These are phyloP conservation scores for Parachaetomium inaequale DNA, from an alignment of 495 filamentous ascomycete genomes.

Conservation along the genomic window DNA sequence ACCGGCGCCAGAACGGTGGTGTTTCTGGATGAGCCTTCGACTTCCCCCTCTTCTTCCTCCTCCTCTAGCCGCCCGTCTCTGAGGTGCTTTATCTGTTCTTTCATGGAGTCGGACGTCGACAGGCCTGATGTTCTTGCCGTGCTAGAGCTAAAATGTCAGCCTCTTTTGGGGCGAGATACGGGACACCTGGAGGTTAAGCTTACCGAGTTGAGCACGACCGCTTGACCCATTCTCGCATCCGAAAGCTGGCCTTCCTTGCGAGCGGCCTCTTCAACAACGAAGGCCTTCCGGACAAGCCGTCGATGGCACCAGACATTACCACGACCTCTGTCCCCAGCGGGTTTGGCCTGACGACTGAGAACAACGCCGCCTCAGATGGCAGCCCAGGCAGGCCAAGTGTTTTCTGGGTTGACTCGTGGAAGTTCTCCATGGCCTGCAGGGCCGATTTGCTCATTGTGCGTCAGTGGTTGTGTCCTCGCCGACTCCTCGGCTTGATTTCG, in stretches of 20 bases:
- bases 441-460: too few species aligned
- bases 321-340: background rate
- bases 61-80: constrained; percentile 31
- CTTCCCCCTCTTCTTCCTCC: too few species aligned
- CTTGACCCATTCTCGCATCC: constrained; percentile 31
- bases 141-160: background rate
- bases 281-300: constrained; percentile 4
- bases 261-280: constrained; percentile 16
- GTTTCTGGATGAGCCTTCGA: constrained; percentile 10
- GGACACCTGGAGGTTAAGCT: background rate
- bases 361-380: constrained; percentile 1
- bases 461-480: too few species aligned
- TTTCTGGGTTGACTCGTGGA: constrained; percentile 17
- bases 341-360: constrained; percentile 12
- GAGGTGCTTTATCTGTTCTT: constrained; percentile 31
- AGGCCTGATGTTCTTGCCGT: background rate
- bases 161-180: background rate
- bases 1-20: constrained; percentile 5
- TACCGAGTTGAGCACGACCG: constrained; percentile 29
- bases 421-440: constrained; percentile 19
- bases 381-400: background rate
- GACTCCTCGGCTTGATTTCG: background rate
- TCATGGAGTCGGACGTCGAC: constrained; percentile 10
- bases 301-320: background rate
- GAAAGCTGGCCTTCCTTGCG: constrained; percentile 22